A percentile compares a stretch with the other conserved stretches of the same genome.
These are phyloP conservation scores for Nigrospora oryzae DNA, from an alignment of 2,329 filamentous ascomycete species.

Conservation along the genomic window DNA sequence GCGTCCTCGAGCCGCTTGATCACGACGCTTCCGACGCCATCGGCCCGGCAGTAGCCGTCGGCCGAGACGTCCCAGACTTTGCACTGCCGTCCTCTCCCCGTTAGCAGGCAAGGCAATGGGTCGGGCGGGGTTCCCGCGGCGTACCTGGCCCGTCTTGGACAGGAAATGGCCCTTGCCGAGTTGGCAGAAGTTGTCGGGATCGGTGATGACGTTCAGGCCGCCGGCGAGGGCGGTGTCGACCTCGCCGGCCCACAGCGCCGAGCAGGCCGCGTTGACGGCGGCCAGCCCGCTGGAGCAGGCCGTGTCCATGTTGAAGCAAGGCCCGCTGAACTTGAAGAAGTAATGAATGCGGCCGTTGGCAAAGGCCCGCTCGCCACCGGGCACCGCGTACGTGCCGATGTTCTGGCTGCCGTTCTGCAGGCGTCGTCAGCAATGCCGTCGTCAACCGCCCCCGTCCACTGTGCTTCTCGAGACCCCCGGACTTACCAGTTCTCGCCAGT, in stretches of 20 bases:
- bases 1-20: background rate
- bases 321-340: constrained; percentile 68
- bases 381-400: constrained; percentile 49
- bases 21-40: constrained; percentile 24
- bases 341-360: constrained; percentile 60
- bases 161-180: constrained; percentile 58
- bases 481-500: constrained; percentile 20
- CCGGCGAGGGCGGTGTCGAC: constrained; percentile 59
- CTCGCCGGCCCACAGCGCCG: constrained; percentile 53
- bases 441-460: too few species aligned
- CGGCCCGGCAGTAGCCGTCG: constrained; percentile 46
- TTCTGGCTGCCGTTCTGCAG: constrained; percentile 67
- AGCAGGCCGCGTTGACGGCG: constrained; percentile 55
- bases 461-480: too few species aligned
- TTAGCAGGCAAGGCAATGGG: too few species aligned
- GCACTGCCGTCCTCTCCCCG: constrained; percentile 11
- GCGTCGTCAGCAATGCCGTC: constrained; percentile 38
- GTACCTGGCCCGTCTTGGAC: constrained; percentile 25
- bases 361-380: constrained; percentile 32
- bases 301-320: constrained; percentile 66
- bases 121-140: too few species aligned
- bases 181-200: constrained; percentile 56
- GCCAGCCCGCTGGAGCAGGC: constrained; percentile 69
- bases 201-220: constrained; percentile 56
- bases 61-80: constrained; percentile 59